Conservation (phyloP, 345 rosid genomes). For the Populus tremula region DNA sequence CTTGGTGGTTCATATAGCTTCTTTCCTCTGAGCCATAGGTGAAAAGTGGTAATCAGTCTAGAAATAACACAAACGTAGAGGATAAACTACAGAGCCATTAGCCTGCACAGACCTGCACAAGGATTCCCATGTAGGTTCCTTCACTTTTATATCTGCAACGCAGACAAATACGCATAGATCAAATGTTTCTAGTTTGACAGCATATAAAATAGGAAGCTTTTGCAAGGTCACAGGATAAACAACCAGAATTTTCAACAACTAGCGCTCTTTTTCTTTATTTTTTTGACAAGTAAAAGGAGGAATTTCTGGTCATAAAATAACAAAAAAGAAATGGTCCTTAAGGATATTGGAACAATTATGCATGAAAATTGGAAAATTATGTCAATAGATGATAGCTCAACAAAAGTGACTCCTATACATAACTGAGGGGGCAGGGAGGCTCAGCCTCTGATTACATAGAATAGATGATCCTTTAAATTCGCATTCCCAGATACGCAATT, state of each 20-base stretch:
- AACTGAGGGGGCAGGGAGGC: no score
- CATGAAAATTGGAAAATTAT: no score
- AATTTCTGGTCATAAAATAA: neutral
- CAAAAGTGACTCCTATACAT: no score
- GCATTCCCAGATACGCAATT: no score
- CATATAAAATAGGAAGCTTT: neutral
- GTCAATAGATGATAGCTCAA: no score
- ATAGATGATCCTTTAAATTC: no score
- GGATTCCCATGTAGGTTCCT: slow-evolving; percentile 89
- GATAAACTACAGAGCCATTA: neutral
- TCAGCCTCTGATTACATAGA: no score
- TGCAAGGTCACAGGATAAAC: neutral
- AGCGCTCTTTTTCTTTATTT: neutral
- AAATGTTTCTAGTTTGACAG: neutral
- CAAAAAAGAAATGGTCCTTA: no score
- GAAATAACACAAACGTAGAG: neutral
- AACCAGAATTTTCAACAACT: neutral
- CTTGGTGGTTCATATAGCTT: slow-evolving; percentile 85
- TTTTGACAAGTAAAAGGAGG: neutral
- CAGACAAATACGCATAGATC: neutral
- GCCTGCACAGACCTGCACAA: slow-evolving; percentile 57
- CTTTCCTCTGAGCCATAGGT: slow-evolving; percentile 52
- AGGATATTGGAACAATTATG: no score
- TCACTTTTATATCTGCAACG: slow-evolving; percentile 75
- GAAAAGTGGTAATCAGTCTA: slow-evolving; percentile 7